These are phyloP conservation scores for Colletotrichum abscissum DNA, from an alignment of 2,329 filamentous ascomycete genomes.

Conservation along the genomic window DNA sequence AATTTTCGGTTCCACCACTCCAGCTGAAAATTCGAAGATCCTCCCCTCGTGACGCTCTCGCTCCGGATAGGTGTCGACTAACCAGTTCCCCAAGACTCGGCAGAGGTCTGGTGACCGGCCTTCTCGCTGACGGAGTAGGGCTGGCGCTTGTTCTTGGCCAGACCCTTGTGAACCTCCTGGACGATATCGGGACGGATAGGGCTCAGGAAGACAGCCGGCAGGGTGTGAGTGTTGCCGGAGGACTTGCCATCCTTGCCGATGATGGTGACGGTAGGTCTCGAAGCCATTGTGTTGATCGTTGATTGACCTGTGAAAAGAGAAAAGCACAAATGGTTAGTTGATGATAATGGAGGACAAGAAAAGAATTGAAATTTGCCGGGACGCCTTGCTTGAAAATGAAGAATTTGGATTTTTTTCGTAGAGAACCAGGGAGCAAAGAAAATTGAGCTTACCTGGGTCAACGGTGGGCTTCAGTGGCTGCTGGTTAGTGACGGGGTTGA, in stretches of 20 bases:
- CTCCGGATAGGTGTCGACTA: constrained; percentile 55
- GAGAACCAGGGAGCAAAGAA: not conserved
- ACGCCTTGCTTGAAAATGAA: constrained; percentile 26
- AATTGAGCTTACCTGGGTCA: constrained; percentile 49
- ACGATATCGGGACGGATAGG: constrained; percentile 99
- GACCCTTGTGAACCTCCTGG: constrained; percentile 98
- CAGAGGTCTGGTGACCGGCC: constrained; percentile 99
- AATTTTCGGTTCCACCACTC: not conserved
- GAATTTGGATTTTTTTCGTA: not conserved
- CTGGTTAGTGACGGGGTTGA: constrained; percentile 42
- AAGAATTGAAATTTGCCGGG: constrained; percentile 1
- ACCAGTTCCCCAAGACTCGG: constrained; percentile 99
- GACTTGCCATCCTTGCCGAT: constrained; percentile 95
- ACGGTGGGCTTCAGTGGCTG: constrained; percentile 47
- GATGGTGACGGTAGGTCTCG: constrained; percentile 97
- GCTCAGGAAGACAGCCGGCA: constrained; percentile 96
- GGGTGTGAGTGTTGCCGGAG: constrained; percentile 88
- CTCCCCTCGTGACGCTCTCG: not conserved
- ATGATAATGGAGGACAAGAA: constrained; percentile 15
- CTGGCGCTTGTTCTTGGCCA: constrained; percentile 99
- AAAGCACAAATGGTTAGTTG: constrained; percentile 30
- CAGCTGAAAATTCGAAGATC: not conserved
- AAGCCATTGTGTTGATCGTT: constrained; percentile 78
- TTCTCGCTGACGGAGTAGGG: constrained; percentile 99
- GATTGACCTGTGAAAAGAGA: constrained; percentile 33